phyloP scores from a whole-genome alignment of 441 rosid genomes.

The Breynia disticha region DNA sequence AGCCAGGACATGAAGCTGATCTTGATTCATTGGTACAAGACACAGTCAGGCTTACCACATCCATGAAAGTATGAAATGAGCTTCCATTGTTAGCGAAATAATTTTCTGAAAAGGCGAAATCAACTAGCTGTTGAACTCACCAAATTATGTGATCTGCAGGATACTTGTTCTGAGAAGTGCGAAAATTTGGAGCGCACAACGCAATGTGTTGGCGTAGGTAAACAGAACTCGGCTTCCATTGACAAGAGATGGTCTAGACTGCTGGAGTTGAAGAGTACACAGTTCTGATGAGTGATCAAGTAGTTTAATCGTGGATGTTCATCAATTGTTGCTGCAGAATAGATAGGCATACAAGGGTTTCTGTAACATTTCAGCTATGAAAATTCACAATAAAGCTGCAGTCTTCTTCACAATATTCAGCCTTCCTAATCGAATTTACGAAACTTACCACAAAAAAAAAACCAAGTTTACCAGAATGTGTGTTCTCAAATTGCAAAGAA shows the following conservation, averaged over 20 bases:
- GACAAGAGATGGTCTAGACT: slow-evolving; percentile 63
- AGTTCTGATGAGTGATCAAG: too few species aligned
- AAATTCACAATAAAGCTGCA: too few species aligned
- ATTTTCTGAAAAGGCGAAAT: neutral
- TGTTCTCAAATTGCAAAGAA: too few species aligned
- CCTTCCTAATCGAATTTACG: too few species aligned
- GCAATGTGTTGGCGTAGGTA: slow-evolving; percentile 33
- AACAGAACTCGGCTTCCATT: slow-evolving; percentile 37
- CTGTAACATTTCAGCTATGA: too few species aligned
- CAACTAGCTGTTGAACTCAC: neutral
- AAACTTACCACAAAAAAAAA: too few species aligned
- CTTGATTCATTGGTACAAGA: slow-evolving; percentile 70
- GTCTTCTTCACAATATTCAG: too few species aligned
- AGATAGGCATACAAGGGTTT: too few species aligned
- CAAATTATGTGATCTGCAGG: slow-evolving; percentile 24
- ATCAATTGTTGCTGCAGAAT: too few species aligned
- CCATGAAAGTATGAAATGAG: slow-evolving; percentile 29
- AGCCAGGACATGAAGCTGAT: slow-evolving; percentile 59
- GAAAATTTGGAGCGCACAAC: slow-evolving; percentile 41
- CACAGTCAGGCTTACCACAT: slow-evolving; percentile 49
- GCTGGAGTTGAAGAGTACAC: slow-evolving; percentile 46
- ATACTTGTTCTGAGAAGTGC: slow-evolving; percentile 62
- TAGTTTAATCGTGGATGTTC: too few species aligned
- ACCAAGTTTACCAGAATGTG: too few species aligned
- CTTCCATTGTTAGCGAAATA: neutral